phyloP scores from a whole-genome alignment of 768 basidiomycete genomes.

The Chalciporus piperatus region DNA sequence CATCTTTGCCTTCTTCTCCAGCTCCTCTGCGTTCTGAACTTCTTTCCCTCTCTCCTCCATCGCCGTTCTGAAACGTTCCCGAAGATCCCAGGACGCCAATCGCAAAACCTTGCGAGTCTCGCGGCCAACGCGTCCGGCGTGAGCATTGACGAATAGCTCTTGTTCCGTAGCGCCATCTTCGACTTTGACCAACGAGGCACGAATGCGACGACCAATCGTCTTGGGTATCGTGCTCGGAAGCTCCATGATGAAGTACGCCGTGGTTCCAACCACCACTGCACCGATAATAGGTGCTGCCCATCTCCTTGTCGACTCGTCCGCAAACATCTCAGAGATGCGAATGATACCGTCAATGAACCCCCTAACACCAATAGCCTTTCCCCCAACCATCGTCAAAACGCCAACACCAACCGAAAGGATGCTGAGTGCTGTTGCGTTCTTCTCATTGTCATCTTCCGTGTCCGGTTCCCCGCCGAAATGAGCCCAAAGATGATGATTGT shows the following conservation, averaged over 20 bases:
- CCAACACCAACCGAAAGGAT: constrained; percentile 77
- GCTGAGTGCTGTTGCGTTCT: constrained; percentile 60
- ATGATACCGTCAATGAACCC: constrained; percentile 76
- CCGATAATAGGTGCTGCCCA: constrained; percentile 90
- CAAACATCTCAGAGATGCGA: constrained; percentile 73
- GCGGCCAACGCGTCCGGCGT: constrained; percentile 66
- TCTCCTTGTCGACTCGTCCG: constrained; percentile 74
- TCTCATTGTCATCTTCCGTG: constrained; percentile 33
- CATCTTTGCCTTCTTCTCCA: constrained; percentile 61
- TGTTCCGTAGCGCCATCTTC: constrained; percentile 47
- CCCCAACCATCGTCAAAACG: constrained; percentile 86
- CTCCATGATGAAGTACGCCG: constrained; percentile 81
- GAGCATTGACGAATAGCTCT: constrained; percentile 60
- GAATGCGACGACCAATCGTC: constrained; percentile 84
- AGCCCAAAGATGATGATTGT: constrained; percentile 72
- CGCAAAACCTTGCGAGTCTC: constrained; percentile 95
- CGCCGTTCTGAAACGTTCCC: constrained; percentile 73
- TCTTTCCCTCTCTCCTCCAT: constrained; percentile 79
- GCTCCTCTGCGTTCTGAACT: constrained; percentile 73
- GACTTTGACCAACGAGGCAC: constrained; percentile 52
- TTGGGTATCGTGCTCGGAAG: constrained; percentile 86
- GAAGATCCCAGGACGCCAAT: constrained; percentile 86
- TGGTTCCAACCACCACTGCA: constrained; percentile 66
- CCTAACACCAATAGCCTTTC: constrained; percentile 73
- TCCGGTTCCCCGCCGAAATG: constrained; percentile 52